Conservation (phyloP, 2,329 filamentous ascomycete genomes). For the Capronia coronata region DNA sequence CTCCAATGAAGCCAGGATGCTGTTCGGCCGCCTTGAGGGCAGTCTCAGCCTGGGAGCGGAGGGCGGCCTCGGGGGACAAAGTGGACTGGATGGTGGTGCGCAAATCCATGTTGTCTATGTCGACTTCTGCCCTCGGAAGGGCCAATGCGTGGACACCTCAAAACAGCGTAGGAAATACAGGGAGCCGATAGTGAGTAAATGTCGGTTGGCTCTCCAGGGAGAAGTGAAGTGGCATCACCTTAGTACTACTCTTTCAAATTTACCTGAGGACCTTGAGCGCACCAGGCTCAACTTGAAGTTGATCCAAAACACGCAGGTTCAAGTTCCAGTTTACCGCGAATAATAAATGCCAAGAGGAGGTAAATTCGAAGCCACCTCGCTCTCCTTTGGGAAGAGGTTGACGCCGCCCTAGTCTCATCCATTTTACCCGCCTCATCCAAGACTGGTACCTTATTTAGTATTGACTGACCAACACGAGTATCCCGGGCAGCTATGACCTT, state of each 20-base stretch:
- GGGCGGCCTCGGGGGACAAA: constrained; percentile 56
- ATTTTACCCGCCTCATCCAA: too few species aligned
- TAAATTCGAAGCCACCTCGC: too few species aligned
- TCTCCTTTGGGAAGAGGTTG: too few species aligned
- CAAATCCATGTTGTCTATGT: constrained; percentile 34
- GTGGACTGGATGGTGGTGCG: constrained; percentile 59
- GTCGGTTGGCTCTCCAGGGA: neutral
- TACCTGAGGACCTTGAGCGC: too few species aligned
- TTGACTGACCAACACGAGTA: too few species aligned
- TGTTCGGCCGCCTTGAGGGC: constrained; percentile 79
- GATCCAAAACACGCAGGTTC: neutral
- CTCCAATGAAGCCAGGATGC: constrained; percentile 81
- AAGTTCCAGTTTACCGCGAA: neutral
- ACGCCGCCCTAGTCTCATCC: too few species aligned
- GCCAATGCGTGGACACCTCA: constrained; percentile 18
- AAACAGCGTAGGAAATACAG: constrained; percentile 15
- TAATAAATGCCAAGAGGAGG: neutral
- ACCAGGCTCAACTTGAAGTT: neutral
- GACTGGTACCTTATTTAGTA: too few species aligned
- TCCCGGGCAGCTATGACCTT: too few species aligned
- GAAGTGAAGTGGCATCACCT: neutral
- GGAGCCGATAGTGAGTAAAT: constrained; percentile 1
- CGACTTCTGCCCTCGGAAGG: constrained; percentile 15
- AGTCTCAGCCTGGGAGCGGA: constrained; percentile 56
- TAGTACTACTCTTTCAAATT: neutral